Evolutionary conservation across 73 alveolate species (phyloP).

Genomic region (Vitrella brassicaformis): DNA sequence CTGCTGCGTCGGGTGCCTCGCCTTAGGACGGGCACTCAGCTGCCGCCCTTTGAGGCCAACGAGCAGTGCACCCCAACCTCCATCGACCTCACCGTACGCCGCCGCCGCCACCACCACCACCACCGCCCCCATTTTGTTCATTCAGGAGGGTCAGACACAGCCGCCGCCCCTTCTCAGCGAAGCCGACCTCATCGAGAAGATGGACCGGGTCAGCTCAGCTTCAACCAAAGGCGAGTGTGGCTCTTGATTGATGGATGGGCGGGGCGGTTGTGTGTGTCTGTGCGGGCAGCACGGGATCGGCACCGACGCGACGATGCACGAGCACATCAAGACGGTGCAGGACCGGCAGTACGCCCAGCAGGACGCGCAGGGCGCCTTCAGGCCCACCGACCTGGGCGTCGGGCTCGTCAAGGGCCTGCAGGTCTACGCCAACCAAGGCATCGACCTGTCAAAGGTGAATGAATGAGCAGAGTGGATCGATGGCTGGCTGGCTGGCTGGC

Average conservation of each 20-base stretch:
- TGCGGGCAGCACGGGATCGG: constrained; percentile 98
- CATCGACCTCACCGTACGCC: too few relatives aligned
- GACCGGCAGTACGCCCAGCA: constrained; percentile 73
- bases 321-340: constrained; percentile 92
- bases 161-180: constrained; percentile 94
- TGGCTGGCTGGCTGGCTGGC: neutral
- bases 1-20: too few relatives aligned
- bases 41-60: constrained; percentile 73
- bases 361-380: constrained; percentile 55
- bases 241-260: too few relatives aligned
- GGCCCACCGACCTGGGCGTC: constrained; percentile 87
- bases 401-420: constrained; percentile 76
- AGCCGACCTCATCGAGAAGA: constrained; percentile 80
- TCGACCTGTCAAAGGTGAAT: constrained; percentile 21
- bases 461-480: neutral
- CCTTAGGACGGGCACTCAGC: constrained; percentile 48
- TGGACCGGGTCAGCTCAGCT: too few relatives aligned
- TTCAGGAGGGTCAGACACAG: constrained; percentile 74
- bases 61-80: constrained; percentile 50
- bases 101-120: too few relatives aligned
- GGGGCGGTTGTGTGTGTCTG: too few relatives aligned
- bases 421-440: constrained; percentile 7
- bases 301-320: constrained; percentile 99
- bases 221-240: too few relatives aligned
- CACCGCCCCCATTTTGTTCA: too few relatives aligned